phyloP scores from a whole-genome alignment of 805 yeast species.

The Nakazawaea populi region DNA sequence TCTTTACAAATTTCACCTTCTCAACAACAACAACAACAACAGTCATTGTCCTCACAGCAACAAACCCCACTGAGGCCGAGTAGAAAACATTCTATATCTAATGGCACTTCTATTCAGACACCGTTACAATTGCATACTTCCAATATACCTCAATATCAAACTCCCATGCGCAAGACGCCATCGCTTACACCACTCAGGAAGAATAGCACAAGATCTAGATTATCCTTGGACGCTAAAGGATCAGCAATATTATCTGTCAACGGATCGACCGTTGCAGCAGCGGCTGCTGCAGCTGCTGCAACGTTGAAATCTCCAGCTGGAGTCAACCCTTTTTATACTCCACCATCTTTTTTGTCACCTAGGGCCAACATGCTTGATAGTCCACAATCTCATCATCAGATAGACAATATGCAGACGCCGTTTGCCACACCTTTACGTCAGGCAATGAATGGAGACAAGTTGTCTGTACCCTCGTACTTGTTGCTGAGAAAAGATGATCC shows the following conservation, averaged over 20 bases:
- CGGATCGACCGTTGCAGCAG: background rate
- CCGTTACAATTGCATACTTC: constrained; percentile 24
- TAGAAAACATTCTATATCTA: constrained; percentile 14
- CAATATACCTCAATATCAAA: constrained; percentile 13
- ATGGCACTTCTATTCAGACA: constrained; percentile 19
- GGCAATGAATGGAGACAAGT: background rate
- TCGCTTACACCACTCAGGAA: constrained; percentile 26
- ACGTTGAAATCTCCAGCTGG: constrained; percentile 30
- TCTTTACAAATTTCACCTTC: constrained; percentile 11
- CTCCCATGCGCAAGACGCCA: constrained; percentile 17
- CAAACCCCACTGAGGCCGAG: constrained; percentile 28
- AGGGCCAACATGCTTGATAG: constrained; percentile 19
- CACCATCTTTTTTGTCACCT: constrained; percentile 38
- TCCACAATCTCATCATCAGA: constrained; percentile 15
- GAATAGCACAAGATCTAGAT: constrained; percentile 30
- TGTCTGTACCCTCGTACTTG: constrained; percentile 10
- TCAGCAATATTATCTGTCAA: constrained; percentile 13
- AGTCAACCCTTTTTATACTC: constrained; percentile 45
- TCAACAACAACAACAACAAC: constrained; percentile 30
- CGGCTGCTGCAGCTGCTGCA: constrained; percentile 1
- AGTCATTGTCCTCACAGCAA: constrained; percentile 17
- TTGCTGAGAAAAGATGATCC: constrained; percentile 8
- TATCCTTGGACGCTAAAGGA: constrained; percentile 30
- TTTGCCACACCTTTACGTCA: constrained; percentile 6
- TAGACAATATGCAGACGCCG: background rate